Percentiles rank a stretch among this genome's conserved stretches.
Conservation (phyloP, 345 rosid genomes). For the Kandelia obovata region DNA sequence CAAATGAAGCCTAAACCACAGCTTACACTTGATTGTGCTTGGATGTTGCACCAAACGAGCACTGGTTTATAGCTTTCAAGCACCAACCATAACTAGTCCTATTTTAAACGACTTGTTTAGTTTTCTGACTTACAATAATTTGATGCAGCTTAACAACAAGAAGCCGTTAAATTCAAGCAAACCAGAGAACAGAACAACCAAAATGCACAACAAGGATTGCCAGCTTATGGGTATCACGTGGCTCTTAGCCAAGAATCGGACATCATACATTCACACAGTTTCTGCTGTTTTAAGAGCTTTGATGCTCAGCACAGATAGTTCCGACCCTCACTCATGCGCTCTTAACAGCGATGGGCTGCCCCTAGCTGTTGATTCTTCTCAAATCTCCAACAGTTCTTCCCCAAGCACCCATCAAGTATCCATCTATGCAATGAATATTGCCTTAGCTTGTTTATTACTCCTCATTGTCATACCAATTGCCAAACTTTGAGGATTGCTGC, state of each 20-base stretch:
- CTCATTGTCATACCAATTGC: constrained; percentile 15
- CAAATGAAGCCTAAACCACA: constrained; percentile 15
- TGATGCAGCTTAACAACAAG: constrained; percentile 56
- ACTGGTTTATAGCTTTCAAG: not conserved
- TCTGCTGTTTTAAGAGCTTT: constrained; percentile 76
- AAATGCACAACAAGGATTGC: constrained; percentile 86
- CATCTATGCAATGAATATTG: not conserved
- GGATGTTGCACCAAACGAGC: constrained; percentile 27
- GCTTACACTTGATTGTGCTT: constrained; percentile 15
- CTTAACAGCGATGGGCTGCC: constrained; percentile 84
- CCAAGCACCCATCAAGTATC: constrained; percentile 17
- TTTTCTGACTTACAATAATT: not conserved
- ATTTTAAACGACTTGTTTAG: not conserved
- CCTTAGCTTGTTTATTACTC: constrained; percentile 16
- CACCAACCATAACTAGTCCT: constrained; percentile 4
- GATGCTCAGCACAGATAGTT: constrained; percentile 49
- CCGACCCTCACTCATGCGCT: constrained; percentile 66
- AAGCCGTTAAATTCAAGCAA: constrained; percentile 54
- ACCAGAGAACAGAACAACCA: constrained; percentile 58
- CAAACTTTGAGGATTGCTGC: constrained; percentile 2
- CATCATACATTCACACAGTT: constrained; percentile 75
- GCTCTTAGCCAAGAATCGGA: constrained; percentile 79
- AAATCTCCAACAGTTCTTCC: constrained; percentile 44
- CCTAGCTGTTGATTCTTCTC: constrained; percentile 73
- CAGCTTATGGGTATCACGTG: constrained; percentile 93